A percentile compares a stretch with the other conserved stretches of the same genome.
Evolutionary conservation across 768 basidiomycete genomes (phyloP).

Genomic region (Hygrophoropsis aurantiaca): DNA sequence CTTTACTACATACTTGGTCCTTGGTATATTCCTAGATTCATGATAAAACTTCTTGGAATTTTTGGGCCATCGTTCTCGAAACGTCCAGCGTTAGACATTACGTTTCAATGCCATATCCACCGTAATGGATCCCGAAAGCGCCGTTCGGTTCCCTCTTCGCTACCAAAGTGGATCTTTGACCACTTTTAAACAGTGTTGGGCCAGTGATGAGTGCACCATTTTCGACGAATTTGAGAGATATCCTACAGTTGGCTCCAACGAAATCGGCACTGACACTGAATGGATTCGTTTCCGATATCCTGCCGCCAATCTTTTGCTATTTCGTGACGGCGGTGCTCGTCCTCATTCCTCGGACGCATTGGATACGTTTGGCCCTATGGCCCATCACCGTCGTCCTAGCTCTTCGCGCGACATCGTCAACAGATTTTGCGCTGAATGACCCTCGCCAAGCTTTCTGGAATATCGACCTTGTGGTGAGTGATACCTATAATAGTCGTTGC

Average conservation of each 20-base stretch:
- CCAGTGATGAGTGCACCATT: no score
- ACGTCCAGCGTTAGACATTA: no score
- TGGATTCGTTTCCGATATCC: conserved; percentile 34
- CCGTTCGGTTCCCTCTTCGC: no score
- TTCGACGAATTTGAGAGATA: no score
- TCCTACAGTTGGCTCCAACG: conserved; percentile 7
- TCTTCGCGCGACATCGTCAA: conserved; percentile 33
- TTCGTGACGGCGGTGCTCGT: conserved; percentile 52
- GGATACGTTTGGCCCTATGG: conserved; percentile 44
- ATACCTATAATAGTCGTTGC: not conserved
- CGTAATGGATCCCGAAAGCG: no score
- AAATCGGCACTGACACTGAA: conserved; percentile 28
- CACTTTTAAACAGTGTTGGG: no score
- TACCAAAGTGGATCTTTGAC: no score
- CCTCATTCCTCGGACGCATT: conserved; percentile 42
- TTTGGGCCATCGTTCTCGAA: no score
- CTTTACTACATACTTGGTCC: no score
- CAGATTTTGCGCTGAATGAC: conserved; percentile 6
- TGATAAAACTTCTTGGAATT: no score
- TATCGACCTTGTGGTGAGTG: conserved; percentile 10
- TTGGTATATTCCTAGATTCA: no score
- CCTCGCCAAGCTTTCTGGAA: conserved; percentile 6
- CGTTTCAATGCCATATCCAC: no score
- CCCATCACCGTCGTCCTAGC: conserved; percentile 43
- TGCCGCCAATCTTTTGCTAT: conserved; percentile 45